phyloP scores from a whole-genome alignment of 805 yeast genomes.

The Sugiyamaella americana region DNA sequence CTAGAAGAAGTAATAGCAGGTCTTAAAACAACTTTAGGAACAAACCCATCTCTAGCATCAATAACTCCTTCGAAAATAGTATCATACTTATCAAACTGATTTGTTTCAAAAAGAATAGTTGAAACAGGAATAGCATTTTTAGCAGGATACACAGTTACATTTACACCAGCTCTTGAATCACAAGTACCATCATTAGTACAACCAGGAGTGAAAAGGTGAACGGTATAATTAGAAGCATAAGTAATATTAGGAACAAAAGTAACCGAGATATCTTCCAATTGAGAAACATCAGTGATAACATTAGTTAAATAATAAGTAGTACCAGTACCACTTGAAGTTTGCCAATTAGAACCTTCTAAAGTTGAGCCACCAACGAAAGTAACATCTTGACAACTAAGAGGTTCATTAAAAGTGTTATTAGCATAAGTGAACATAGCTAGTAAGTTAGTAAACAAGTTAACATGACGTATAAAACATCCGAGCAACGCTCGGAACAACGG shows the following conservation, averaged over 20 bases:
- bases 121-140: slow-evolving; percentile 36
- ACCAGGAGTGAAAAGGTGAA: slow-evolving; percentile 81
- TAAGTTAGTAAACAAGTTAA: slow-evolving; percentile 1
- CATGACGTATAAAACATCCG: background rate
- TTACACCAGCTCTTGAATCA: slow-evolving; percentile 62
- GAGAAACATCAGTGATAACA: slow-evolving; percentile 27
- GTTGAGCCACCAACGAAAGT: slow-evolving; percentile 30
- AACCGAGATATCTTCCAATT: slow-evolving; percentile 35
- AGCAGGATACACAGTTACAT: slow-evolving; percentile 57
- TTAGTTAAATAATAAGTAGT: slow-evolving; percentile 26
- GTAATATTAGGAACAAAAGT: slow-evolving; percentile 63
- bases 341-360: slow-evolving; percentile 29
- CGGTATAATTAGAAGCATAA: slow-evolving; percentile 66
- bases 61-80: slow-evolving; percentile 64
- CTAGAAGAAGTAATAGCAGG: slow-evolving; percentile 22
- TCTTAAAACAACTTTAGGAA: slow-evolving; percentile 43
- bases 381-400: slow-evolving; percentile 48
- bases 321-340: slow-evolving; percentile 11
- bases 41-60: slow-evolving; percentile 35
- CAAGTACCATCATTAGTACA: slow-evolving; percentile 69
- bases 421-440: slow-evolving; percentile 56
- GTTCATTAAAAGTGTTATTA: slow-evolving; percentile 60
- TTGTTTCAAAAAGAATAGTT: slow-evolving; percentile 69
- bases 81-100: slow-evolving; percentile 75
- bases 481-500: no score